Base-by-base conservation (phyloP, 371 early-diverging fungal species). In the Phascolomyces articulosus region DNA sequence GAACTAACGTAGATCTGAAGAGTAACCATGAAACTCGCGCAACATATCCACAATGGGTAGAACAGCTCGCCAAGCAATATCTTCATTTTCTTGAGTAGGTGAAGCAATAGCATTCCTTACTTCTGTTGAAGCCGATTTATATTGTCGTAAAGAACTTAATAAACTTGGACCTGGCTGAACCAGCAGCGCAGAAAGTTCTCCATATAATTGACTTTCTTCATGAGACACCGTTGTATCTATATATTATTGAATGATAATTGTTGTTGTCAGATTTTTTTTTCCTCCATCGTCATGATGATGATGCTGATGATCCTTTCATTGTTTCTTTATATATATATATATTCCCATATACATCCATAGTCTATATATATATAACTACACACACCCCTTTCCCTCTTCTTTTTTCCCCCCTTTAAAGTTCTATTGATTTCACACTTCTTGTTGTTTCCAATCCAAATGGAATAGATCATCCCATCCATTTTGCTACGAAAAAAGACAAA, bases 1-100 rank as follows among this genome's bases (percentile, higher is more conserved):
- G 44, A 15, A 41, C 40, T 54, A 85, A 91, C 93, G 91, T 59
- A 96, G 76, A 64, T 83, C 78, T 62, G 78, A 80, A 11, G 94
- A 87, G 77, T 91, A 89, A 59, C 87, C 87, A 72, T 90, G 95
- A 78, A 90, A 94, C 63, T 85, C 85, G 53, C 86, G 85, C 70
- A 97, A 74, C 73, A 90, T 87, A n/a, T 74, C 66, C 3, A 96
- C 94, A 13, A 91, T 90, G n/a, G 96, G 96, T 29, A 82, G 79
- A 20, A 97, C 83, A 40, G 89, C 88, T 51, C 87, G 72, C 96
- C 95, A 96, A 15, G 95, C 96, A 51, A 84, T 89, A 29, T 91
- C 86, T 75, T 97, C 98, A 66, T 90, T 89, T 51, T 95, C 92
- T 38, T 78, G 72, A 41, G 85, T 87, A 10, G 96, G 95, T 40